Evolutionary conservation across 352 stramenopile species (phyloP), one percentile per base, ranked within the genome.

Genomic region (Phytophthora fragariae): DNA sequence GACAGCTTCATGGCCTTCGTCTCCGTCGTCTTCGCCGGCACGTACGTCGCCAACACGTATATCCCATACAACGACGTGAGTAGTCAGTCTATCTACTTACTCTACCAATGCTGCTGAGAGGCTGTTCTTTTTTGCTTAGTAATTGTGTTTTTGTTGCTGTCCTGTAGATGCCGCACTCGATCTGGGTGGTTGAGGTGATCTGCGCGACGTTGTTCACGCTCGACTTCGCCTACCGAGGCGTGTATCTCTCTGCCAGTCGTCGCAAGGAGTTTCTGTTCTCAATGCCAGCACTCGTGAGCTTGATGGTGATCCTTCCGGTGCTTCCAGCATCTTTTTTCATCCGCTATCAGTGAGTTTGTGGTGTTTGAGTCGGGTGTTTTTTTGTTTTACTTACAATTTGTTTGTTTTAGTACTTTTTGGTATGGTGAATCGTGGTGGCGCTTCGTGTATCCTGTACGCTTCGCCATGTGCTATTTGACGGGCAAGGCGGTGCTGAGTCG

Each of bases 31-130:
- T 96, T 83, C 63, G 83, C 86, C 29, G 85, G 53, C 14, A 77
- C 83, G 53, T 96, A 96, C 77, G 86, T 96, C 61, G 54, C 65
- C 5, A 93, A 91, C 70, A 96, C 89, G 19, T 96, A 96, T 68
- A 88, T 91, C 17, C 88, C 86, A 0, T 70, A 60, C 35, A 88
- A 88, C 63, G 81, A 49, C 68, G 86, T 94, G 68, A 49, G 72
- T 65, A 21, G 9, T 57, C 62, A n/a, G 35, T 19, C 27, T 65
- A 21, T 19, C 27, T 65, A 21, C 9, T 57, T 64, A n/a, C 35
- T 19, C 19, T 46, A 55, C 0, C 21, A 21, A 6, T 44, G 17
- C 37, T 50, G 14, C 6, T 47, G 33, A 17, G 4, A 37, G 6
- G 46, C 17, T 59, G 35, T 37, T 27, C 24, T 27, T 31, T 31